Evolutionary conservation across 2,329 filamentous ascomycete species (phyloP).

Genomic region (Cladophialophora bantiana): DNA sequence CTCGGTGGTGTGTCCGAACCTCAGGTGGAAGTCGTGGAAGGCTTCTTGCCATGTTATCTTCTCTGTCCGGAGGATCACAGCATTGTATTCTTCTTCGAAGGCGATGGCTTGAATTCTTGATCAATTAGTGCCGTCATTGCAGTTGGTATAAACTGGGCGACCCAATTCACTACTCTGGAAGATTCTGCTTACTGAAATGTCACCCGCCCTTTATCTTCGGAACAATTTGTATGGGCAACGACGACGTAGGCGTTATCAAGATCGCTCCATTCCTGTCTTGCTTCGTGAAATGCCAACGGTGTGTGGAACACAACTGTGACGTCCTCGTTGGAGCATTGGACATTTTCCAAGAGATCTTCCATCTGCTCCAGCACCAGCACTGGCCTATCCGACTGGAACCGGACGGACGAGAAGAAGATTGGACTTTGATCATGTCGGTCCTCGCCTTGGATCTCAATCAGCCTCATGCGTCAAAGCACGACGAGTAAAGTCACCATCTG

Average conservation of each 20-base stretch:
- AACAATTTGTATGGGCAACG: not conserved
- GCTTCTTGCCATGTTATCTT: constrained; percentile 9
- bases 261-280: constrained; percentile 3
- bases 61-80: not conserved
- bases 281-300: not conserved
- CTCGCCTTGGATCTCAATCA: not conserved
- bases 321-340: not conserved
- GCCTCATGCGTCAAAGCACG: not conserved
- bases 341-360: constrained; percentile 9
- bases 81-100: not conserved
- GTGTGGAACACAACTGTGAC: constrained; percentile 3
- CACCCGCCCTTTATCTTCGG: not conserved
- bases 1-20: constrained; percentile 1
- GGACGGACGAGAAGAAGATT: constrained; percentile 5
- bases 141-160: not conserved
- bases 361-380: constrained; percentile 18
- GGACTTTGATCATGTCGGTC: not conserved
- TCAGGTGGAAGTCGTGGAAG: constrained; percentile 9
- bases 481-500: not conserved
- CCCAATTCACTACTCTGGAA: too few species aligned
- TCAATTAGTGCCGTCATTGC: not conserved
- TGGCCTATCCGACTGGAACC: constrained; percentile 2
- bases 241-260: not conserved
- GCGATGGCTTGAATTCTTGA: not conserved
- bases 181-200: not conserved